A percentile compares a stretch with the other conserved stretches of the same genome.
Evolutionary conservation across 495 filamentous ascomycete species (phyloP).

Genomic region (Trichoderma asperelloides): DNA sequence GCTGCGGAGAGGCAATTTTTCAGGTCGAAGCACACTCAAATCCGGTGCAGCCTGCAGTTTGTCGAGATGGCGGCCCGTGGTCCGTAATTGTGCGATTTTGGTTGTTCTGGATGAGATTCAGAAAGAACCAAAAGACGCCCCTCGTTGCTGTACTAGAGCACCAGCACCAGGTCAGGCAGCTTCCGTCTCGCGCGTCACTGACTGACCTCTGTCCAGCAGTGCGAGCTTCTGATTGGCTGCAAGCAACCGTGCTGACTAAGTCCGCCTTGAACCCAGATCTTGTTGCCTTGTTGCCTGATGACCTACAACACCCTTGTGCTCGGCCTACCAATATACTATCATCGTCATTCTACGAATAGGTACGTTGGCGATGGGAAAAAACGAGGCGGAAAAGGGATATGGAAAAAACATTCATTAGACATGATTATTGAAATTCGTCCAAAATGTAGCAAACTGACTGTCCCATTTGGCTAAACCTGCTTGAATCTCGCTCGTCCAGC

Average conservation of each 20-base stretch:
- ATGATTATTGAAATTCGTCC: background rate
- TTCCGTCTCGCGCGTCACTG: constrained; percentile 11
- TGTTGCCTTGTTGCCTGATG: constrained; percentile 1
- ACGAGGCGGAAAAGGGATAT: background rate
- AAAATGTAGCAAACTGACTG: background rate
- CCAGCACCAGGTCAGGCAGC: constrained; percentile 8
- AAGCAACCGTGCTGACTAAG: background rate
- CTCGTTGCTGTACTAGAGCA: background rate
- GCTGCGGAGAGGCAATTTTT: background rate
- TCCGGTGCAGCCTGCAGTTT: background rate
- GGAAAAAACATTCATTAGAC: background rate
- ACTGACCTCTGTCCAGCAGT: background rate
- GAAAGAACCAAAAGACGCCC: background rate
- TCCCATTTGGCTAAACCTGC: background rate
- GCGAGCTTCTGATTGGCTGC: background rate
- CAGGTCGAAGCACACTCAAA: background rate
- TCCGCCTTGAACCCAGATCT: background rate
- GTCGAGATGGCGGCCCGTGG: background rate
- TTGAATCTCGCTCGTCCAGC: background rate
- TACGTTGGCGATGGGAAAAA: too few relatives aligned
- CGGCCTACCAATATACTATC: too few relatives aligned
- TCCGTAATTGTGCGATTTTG: background rate
- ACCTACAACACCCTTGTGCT: background rate
- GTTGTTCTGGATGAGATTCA: background rate
- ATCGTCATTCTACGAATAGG: too few relatives aligned